A percentile compares a stretch with the other conserved stretches of the same genome.
Conservation (phyloP, 148 eudicot species). For the Chenopodium berlandieri region DNA sequence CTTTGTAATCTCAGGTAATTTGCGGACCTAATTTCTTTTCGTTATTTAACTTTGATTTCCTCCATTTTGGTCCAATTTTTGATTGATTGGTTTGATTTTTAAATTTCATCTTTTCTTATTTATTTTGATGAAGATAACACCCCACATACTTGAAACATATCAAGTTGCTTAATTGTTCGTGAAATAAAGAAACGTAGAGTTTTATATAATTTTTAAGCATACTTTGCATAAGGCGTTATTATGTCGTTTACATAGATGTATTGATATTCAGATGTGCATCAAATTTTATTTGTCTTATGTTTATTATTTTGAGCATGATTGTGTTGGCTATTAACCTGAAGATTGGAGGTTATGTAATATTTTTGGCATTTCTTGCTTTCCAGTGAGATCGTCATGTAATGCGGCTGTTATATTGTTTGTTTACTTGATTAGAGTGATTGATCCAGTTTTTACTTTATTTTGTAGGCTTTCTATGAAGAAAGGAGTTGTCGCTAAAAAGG, state of each 20-base stretch:
- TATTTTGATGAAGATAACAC: too few species aligned
- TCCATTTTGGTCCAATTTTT: too few species aligned
- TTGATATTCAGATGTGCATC: background rate
- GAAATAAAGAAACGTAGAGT: too few species aligned
- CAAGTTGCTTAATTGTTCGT: too few species aligned
- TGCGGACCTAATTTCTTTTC: too few species aligned
- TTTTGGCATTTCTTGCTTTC: background rate
- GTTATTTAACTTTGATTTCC: too few species aligned
- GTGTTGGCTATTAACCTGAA: background rate
- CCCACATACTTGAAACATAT: too few species aligned
- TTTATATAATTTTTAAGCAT: too few species aligned
- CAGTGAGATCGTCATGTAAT: background rate
- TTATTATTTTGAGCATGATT: background rate
- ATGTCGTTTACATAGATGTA: background rate
- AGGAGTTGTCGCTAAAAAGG: conserved; percentile 37
- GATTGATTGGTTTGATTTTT: too few species aligned
- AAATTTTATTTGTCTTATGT: background rate
- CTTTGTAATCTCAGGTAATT: too few species aligned
- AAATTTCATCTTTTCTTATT: too few species aligned
- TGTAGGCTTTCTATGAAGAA: conserved; percentile 52
- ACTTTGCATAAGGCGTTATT: too few species aligned
- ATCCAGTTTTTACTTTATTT: background rate
- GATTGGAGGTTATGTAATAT: background rate
- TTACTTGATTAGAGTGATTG: background rate
- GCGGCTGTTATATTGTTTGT: background rate